Conservation (phyloP, 345 rosid species). For the Salix brachista region DNA sequence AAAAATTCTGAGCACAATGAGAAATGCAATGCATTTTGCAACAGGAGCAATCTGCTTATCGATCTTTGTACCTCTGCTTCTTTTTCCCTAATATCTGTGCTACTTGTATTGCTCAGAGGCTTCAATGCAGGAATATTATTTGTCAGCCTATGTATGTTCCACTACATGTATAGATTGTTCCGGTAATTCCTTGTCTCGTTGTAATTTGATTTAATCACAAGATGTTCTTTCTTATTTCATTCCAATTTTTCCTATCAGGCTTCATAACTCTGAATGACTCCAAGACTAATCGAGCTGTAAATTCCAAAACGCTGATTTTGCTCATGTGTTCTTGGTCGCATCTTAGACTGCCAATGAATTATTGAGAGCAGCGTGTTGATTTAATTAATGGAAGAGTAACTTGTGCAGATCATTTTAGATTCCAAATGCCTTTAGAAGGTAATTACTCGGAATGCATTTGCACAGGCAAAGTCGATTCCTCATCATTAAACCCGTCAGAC, state of each 20-base stretch:
- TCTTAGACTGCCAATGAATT: neutral
- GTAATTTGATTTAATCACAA: neutral
- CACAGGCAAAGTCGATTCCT: neutral
- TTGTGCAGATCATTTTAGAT: neutral
- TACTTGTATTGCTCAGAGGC: neutral
- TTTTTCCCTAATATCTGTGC: slow-evolving; percentile 4
- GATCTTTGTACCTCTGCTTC: neutral
- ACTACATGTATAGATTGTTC: neutral
- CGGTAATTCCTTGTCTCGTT: neutral
- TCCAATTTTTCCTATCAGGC: neutral
- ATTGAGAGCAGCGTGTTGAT: neutral
- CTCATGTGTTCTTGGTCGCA: neutral
- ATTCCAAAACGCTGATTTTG: neutral
- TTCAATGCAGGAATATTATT: neutral
- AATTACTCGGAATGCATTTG: neutral
- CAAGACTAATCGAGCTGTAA: neutral
- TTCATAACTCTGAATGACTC: neutral
- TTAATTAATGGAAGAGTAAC: neutral
- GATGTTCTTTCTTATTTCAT: neutral
- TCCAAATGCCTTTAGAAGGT: neutral
- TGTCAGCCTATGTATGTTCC: neutral
- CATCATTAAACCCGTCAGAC: neutral
- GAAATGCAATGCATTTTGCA: slow-evolving; percentile 18
- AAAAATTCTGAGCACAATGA: slow-evolving; percentile 28
- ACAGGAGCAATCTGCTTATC: neutral